Evolutionary conservation across 257 asterid species (phyloP).

Genomic region (Solanum infundibuliforme): DNA sequence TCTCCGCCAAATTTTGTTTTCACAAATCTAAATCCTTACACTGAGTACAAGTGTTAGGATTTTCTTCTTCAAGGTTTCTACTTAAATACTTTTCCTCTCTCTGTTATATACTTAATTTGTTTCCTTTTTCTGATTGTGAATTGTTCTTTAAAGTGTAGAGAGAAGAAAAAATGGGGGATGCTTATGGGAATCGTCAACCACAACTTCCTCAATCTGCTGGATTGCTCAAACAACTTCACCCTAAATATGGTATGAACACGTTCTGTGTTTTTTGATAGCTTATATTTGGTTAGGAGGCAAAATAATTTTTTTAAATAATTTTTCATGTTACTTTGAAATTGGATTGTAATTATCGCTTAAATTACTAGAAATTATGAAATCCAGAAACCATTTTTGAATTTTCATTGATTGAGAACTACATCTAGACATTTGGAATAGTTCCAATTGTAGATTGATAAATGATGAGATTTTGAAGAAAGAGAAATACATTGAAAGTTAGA

Average conservation of each 20-base stretch:
- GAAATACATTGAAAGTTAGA: background rate
- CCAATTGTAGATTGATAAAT: background rate
- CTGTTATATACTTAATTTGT: background rate
- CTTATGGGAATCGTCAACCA: slow-evolving; percentile 25
- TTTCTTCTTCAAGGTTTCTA: background rate
- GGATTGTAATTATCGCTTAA: background rate
- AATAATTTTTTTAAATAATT: background rate
- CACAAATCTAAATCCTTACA: background rate
- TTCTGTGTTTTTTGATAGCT: background rate
- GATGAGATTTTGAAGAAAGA: background rate
- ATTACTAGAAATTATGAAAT: background rate
- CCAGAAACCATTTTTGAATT: too few relatives aligned
- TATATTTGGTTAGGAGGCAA: background rate
- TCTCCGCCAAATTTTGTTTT: background rate
- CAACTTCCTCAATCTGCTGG: slow-evolving; percentile 10
- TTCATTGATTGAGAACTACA: background rate
- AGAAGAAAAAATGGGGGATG: slow-evolving; percentile 33
- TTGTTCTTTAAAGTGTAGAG: background rate
- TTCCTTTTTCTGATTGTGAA: background rate
- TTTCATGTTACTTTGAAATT: background rate
- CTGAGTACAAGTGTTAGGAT: slow-evolving; percentile 1
- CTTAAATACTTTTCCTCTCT: background rate
- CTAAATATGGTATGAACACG: slow-evolving; percentile 19
- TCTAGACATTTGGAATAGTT: background rate
- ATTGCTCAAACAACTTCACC: slow-evolving; percentile 30